phyloP scores from a whole-genome alignment of 768 basidiomycete species.

The Mycena latifolia region DNA sequence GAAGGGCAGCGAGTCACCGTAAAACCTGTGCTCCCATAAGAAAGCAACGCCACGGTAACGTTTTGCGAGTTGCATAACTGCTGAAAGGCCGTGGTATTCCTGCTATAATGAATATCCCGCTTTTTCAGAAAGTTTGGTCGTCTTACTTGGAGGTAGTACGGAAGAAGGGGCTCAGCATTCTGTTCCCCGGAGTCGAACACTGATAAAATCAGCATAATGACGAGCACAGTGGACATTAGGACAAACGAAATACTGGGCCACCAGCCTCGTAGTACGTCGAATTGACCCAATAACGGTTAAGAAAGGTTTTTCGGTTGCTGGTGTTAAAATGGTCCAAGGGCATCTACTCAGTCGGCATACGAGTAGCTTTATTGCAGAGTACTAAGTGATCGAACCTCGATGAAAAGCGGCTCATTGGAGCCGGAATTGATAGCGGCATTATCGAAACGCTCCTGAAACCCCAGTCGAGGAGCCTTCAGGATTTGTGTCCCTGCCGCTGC shows the following conservation, averaged over 20 bases:
- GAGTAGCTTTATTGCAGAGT: not conserved
- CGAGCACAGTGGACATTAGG: not conserved
- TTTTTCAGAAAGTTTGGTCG: not conserved
- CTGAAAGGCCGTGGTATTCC: conserved; percentile 64
- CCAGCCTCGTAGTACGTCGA: conserved; percentile 59
- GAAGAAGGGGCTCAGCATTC: conserved; percentile 59
- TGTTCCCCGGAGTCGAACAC: conserved; percentile 68
- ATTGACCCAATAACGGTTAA: conserved; percentile 64
- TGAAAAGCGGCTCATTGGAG: conserved; percentile 29
- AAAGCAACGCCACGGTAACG: conserved; percentile 60
- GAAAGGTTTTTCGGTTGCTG: conserved; percentile 49
- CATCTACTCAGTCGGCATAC: conserved; percentile 46
- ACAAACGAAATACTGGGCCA: conserved; percentile 61
- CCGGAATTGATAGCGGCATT: not conserved
- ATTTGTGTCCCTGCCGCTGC: not conserved
- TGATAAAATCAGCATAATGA: conserved; percentile 28
- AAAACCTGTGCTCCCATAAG: conserved; percentile 65
- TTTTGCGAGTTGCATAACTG: conserved; percentile 60
- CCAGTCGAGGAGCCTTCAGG: conserved; percentile 27
- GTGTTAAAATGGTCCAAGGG: conserved; percentile 60
- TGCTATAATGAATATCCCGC: conserved; percentile 22
- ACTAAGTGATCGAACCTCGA: conserved; percentile 16
- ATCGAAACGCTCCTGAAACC: conserved; percentile 30
- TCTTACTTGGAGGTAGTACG: conserved; percentile 60
- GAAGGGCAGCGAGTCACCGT: conserved; percentile 62